Conservation (phyloP, 495 filamentous ascomycete species). For the Aspergillus campestris region DNA sequence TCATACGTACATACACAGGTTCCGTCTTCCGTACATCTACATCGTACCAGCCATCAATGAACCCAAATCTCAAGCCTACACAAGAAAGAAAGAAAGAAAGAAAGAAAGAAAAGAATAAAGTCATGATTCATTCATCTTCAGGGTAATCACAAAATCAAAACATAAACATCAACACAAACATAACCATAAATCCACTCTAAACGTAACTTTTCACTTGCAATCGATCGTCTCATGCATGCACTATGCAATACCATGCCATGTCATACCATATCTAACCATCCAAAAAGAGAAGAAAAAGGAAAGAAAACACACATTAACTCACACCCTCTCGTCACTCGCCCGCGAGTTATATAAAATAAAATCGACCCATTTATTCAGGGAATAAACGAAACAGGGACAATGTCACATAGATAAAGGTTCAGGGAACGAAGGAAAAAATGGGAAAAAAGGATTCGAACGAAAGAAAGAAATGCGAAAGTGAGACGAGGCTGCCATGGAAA, state of each 20-base stretch:
- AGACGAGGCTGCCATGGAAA: neutral
- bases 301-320: neutral
- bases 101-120: neutral
- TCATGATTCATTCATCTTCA: neutral
- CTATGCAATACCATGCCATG: too few species aligned
- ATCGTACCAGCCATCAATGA: too few species aligned
- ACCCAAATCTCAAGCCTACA: neutral
- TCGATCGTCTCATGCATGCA: too few species aligned
- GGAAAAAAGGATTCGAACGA: neutral
- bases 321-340: slow-evolving; percentile 1
- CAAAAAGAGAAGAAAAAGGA: neutral
- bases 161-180: neutral
- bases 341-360: neutral
- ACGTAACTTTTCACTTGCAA: too few species aligned
- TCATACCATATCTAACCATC: slow-evolving; percentile 1
- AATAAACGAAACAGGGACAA: slow-evolving; percentile 1
- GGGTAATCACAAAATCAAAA: neutral
- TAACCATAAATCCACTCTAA: neutral
- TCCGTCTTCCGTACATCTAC: too few species aligned
- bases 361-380: neutral
- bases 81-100: neutral
- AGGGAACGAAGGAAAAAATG: neutral
- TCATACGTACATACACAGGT: too few species aligned
- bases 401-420: neutral
- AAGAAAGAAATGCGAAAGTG: slow-evolving; percentile 7